Evolutionary conservation across 768 basidiomycete species (phyloP).

Genomic region (Psilocybe tampanensis): DNA sequence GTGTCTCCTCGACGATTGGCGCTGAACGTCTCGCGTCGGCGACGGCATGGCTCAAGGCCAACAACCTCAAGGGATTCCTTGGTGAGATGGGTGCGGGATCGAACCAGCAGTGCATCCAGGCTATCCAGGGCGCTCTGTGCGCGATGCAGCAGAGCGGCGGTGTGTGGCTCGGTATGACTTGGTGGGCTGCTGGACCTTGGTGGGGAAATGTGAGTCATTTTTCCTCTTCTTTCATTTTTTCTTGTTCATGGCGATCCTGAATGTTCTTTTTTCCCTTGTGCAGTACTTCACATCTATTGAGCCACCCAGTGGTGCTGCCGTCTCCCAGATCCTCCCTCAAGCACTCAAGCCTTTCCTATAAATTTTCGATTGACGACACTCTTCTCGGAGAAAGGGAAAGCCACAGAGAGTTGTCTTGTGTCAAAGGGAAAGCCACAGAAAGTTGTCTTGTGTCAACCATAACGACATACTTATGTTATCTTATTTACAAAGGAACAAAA

Average conservation of each 20-base stretch:
- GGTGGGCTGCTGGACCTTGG: conserved; percentile 71
- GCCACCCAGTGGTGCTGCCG: conserved; percentile 58
- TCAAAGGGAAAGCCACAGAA: too few species aligned
- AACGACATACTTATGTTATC: background rate
- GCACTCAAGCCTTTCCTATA: conserved; percentile 57
- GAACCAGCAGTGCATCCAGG: conserved; percentile 45
- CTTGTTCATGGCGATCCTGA: background rate
- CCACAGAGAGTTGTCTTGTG: too few species aligned
- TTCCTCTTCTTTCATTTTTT: conserved; percentile 15
- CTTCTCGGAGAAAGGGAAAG: background rate
- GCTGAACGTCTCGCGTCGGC: conserved; percentile 57
- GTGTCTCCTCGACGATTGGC: conserved; percentile 63
- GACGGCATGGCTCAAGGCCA: conserved; percentile 58
- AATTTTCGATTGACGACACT: conserved; percentile 5
- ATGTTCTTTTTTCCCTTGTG: conserved; percentile 3
- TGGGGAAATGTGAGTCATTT: conserved; percentile 50
- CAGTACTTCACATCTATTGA: conserved; percentile 65
- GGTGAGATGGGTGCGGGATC: conserved; percentile 63
- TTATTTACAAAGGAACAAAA: too few species aligned
- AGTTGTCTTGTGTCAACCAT: too few species aligned
- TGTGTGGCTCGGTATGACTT: conserved; percentile 55
- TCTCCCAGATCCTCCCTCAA: conserved; percentile 56
- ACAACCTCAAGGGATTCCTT: conserved; percentile 64
- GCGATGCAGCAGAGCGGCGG: conserved; percentile 58
- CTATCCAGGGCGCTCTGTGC: conserved; percentile 58